These are phyloP conservation scores for Panicum virgatum DNA, from an alignment of 202 grass and related monocot genomes.

Conservation along the genomic window DNA sequence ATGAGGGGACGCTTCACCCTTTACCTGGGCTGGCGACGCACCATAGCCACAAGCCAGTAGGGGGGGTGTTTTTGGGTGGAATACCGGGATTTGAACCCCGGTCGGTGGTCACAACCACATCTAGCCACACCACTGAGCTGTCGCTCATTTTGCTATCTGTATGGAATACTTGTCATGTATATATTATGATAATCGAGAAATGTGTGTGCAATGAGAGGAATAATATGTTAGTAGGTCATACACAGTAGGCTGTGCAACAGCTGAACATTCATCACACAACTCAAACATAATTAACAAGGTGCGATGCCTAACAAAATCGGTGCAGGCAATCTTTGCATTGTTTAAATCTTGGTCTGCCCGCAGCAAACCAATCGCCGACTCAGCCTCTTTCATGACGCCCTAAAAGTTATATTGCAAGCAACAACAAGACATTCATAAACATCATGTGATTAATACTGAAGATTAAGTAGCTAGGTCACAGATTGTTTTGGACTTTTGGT, in stretches of 20 bases:
- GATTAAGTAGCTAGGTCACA: neutral
- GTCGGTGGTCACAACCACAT: no score
- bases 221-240: neutral
- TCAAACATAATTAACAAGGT: neutral
- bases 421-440: neutral
- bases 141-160: no score
- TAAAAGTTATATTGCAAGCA: neutral
- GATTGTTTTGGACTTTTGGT: neutral
- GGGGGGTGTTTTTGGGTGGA: no score
- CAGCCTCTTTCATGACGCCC: neutral
- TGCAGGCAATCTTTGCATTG: neutral
- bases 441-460: neutral
- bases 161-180: neutral
- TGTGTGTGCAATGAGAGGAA: neutral
- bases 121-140: no score
- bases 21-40: no score
- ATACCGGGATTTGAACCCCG: no score
- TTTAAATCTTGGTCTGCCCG: no score
- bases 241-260: neutral
- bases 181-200: neutral
- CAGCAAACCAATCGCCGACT: neutral
- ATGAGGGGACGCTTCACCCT: no score
- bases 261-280: neutral
- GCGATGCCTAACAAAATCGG: neutral
- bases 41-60: no score